Evolutionary conservation across 441 rosid genomes (phyloP), one percentile per base, ranked within the genome.

Genomic region (Sinapis alba): DNA sequence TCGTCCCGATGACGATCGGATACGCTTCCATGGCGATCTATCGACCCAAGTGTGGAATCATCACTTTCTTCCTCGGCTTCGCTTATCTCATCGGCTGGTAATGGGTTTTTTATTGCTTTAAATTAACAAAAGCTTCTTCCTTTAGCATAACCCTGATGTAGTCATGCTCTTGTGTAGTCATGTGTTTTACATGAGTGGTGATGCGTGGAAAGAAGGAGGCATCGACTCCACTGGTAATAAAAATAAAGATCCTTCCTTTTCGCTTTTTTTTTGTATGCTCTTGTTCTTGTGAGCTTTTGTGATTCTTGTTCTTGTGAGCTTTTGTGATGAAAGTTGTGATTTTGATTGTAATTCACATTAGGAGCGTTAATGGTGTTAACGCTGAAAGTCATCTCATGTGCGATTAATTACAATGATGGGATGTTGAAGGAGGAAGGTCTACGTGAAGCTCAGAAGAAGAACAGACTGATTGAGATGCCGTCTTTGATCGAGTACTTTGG

Each of bases 131-230:
- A 57, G 26, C 6, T 36, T 54, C 43, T 65, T 53, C 45, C 65
- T 28, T 50, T 68, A 41, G 53, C 18, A 58, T 69, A 26, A 69
- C 23, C 15, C 53, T 69, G 23, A 6, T 26, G 71, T 13, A 41
- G 53, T 62, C 2, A 21, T 2, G 5, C 6, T 7, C 64, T 38
- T 56, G 68, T 89, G 84, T 81, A 93, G 98, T 83, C 97, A 93
- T 83, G 93, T 93, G 63, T 89, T 84, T 85, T 93, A 93, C 86
- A 93, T 93, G 98, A 93, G 98, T 64, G 98, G 98, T 67, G 98
- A 93, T 86, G 98, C 98, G n/a, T 93, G 98, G 98, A 93, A 93
- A 83, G 98, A 89, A 85, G 98, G 98, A 56, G 98, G 97, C 71
- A 94, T 91, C 23, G 98, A 94, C 83, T 88, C 93, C 56, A 94